Conservation (phyloP, 805 yeast species). For the Sugiyamaella marilandica region DNA sequence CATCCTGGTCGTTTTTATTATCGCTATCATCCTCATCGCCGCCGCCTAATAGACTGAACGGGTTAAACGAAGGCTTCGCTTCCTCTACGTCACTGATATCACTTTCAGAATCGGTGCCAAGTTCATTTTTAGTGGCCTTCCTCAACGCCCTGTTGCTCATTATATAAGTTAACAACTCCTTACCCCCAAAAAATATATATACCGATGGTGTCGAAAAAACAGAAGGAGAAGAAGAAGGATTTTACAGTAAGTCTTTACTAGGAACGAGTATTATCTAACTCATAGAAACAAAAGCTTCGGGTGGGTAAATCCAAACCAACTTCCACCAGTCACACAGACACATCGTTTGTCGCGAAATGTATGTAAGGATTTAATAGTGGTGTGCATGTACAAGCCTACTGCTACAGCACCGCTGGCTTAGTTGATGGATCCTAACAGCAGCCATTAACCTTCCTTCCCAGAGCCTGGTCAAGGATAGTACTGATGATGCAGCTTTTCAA, state of each 20-base stretch:
- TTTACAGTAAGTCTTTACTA: conserved; percentile 40
- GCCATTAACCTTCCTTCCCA: conserved; percentile 39
- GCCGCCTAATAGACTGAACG: conserved; percentile 30
- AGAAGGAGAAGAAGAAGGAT: conserved; percentile 64
- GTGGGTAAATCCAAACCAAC: conserved; percentile 80
- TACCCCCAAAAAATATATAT: background rate
- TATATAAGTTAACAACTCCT: background rate
- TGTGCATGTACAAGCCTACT: conserved; percentile 20
- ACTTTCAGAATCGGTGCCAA: background rate
- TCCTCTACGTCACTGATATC: background rate
- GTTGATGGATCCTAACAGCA: background rate
- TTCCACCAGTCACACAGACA: conserved; percentile 75
- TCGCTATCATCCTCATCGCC: conserved; percentile 19
- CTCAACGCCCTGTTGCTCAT: conserved; percentile 38
- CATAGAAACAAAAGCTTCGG: conserved; percentile 63
- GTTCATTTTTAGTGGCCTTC: conserved; percentile 25
- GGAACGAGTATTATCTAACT: background rate
- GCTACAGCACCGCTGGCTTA: too few species aligned
- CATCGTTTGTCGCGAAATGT: conserved; percentile 71
- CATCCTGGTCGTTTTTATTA: background rate
- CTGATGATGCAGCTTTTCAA: conserved; percentile 28
- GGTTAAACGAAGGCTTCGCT: background rate
- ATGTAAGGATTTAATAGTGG: conserved; percentile 24
- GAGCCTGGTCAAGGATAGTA: conserved; percentile 25
- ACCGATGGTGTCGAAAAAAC: conserved; percentile 42